Evolutionary conservation across 129 eudicot genomes (phyloP).

Genomic region (Tagetes patula): DNA sequence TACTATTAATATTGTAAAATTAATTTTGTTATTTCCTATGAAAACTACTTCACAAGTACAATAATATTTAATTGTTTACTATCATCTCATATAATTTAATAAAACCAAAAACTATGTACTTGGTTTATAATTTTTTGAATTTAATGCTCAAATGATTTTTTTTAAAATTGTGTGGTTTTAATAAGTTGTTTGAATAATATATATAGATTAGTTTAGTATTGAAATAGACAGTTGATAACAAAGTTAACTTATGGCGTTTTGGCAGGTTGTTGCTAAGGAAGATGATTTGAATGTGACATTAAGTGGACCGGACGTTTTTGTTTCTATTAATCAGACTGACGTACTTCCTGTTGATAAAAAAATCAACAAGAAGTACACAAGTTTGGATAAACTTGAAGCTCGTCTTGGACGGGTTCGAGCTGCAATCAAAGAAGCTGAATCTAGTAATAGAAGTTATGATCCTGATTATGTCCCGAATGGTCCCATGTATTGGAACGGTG

Average conservation of each 20-base stretch:
- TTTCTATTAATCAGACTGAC: slow-evolving; percentile 27
- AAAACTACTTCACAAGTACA: background rate
- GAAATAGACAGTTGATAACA: background rate
- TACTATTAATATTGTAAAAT: background rate
- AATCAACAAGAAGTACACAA: slow-evolving; percentile 30
- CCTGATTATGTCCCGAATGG: slow-evolving; percentile 50
- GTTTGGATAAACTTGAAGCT: slow-evolving; percentile 48
- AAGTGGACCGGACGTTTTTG: slow-evolving; percentile 21
- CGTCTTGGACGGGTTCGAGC: slow-evolving; percentile 35
- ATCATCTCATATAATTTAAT: background rate
- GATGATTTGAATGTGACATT: slow-evolving; percentile 35
- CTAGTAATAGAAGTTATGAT: slow-evolving; percentile 39
- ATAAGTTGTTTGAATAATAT: background rate
- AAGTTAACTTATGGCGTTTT: background rate
- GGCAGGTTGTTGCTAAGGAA: slow-evolving; percentile 41
- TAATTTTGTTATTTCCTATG: background rate
- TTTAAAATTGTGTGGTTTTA: background rate
- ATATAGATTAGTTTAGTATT: background rate
- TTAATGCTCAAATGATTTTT: background rate
- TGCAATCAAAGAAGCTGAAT: slow-evolving; percentile 34
- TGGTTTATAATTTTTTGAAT: background rate
- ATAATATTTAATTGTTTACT: background rate
- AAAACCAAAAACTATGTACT: background rate
- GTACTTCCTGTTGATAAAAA: slow-evolving; percentile 18
- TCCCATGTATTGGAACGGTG: slow-evolving; percentile 54